These are phyloP conservation scores for Trichomonas tenax DNA, from an alignment of 208 protist genomes.

Conservation along the genomic window DNA sequence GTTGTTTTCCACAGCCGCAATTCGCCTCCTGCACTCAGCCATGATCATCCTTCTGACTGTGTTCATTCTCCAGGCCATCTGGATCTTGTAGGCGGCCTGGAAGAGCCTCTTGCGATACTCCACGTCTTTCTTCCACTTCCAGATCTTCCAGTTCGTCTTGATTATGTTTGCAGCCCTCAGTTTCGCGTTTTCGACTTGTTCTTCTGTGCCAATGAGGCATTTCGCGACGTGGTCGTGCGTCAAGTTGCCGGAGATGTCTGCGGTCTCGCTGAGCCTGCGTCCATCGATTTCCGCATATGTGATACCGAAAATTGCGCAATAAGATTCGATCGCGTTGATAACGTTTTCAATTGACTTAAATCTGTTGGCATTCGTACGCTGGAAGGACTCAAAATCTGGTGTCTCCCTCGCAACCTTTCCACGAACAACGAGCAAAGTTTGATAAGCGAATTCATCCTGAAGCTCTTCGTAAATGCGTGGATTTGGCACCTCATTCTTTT, in stretches of 20 bases:
- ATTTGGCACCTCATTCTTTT: not conserved
- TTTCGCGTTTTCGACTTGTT: not conserved
- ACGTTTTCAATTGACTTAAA: not conserved
- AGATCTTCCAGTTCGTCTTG: not conserved
- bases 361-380: not conserved
- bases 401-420: not conserved
- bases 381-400: constrained; percentile 11
- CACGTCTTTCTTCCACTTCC: too few relatives aligned
- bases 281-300: not conserved
- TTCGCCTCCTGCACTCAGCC: not conserved
- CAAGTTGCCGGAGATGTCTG: not conserved
- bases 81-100: not conserved
- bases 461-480: not conserved
- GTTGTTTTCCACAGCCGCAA: not conserved
- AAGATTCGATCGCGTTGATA: not conserved
- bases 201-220: not conserved
- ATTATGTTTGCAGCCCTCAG: not conserved
- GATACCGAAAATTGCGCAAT: not conserved
- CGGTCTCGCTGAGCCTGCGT: not conserved
- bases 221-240: not conserved
- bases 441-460: not conserved
- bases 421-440: not conserved
- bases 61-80: not conserved
- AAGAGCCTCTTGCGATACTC: not conserved
- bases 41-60: not conserved